Evolutionary conservation across 306 rosid genomes (phyloP), one percentile per base, ranked within the genome.

Genomic region (Cucumis hystrix): DNA sequence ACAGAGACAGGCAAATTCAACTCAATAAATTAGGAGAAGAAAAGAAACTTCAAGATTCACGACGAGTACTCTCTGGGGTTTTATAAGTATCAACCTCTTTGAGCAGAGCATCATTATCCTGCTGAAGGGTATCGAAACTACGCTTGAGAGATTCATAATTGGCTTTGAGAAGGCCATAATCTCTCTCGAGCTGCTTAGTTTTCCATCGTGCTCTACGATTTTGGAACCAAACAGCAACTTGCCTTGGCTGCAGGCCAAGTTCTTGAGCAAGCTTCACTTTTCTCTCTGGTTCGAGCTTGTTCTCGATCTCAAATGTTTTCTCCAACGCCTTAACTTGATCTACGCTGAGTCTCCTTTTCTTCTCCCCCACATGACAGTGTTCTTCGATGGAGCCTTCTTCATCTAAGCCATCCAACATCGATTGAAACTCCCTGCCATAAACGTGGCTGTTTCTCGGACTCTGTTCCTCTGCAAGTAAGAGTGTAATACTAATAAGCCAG

Each of bases 201-300:
- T 95, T 95, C 97, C 97, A 95, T 4, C 99, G 82, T 17, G 99
- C 99, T 7, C 99, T 83, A 21, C 99, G 97, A 87, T 95, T 95
- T 79, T 95, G 99, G 83, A 95, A 95, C 99, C 99, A 95, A 63
- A 95, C 99, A 0, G 99, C 97, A 0, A 95, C 99, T 81, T 95
- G 99, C 30, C 99, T 77, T 0, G 99, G 98, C 60, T 95, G 99
- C 79, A 95, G 82, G 0, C 97, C 98, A 16, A 95, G 96, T 37
- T 95, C 99, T 81, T 86, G 96, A 6, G 99, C 98, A 1, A 95
- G 92, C 86, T 86, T 90, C 68, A 91, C 87, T 58, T 95, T 95
- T 28, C 97, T 84, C 80, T 95, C 99, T 0, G 99, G 99, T 72
- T 95, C 99, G 5, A 95, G 98, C 86, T 95, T 95, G 83, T 95